Evolutionary conservation across 208 protist genomes (phyloP).

Genomic region (Tetramitus jugosus): DNA sequence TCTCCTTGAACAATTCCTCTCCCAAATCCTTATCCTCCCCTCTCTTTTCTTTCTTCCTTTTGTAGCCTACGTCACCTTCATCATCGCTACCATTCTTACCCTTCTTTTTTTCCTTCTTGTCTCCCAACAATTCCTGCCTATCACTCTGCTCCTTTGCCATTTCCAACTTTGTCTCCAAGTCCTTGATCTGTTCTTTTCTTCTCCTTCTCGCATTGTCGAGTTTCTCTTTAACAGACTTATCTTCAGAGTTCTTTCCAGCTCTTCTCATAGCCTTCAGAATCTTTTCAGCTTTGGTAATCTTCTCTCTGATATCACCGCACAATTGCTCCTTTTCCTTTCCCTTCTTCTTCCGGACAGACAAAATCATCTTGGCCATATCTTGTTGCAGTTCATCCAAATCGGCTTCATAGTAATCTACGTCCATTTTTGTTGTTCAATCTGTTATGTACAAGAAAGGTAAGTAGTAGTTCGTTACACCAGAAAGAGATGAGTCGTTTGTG

Average conservation of each 20-base stretch:
- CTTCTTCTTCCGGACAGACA: neutral
- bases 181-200: neutral
- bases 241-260: neutral
- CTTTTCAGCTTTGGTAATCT: neutral
- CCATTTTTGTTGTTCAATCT: too few relatives aligned
- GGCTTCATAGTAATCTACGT: neutral
- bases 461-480: too few relatives aligned
- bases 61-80: neutral
- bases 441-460: too few relatives aligned
- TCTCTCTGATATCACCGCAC: neutral
- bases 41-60: neutral
- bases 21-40: neutral
- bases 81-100: neutral
- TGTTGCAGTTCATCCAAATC: neutral
- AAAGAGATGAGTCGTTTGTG: too few relatives aligned
- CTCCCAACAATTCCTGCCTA: neutral
- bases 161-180: neutral
- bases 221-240: neutral
- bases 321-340: neutral
- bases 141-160: neutral
- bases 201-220: neutral
- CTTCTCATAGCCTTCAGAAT: neutral
- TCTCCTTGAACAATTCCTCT: conserved; percentile 17
- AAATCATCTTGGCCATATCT: neutral
- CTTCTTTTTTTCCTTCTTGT: neutral